These are phyloP conservation scores for Pseudogymnoascus sp. DNA, from an alignment of 2,329 filamentous ascomycete species.

Conservation along the genomic window DNA sequence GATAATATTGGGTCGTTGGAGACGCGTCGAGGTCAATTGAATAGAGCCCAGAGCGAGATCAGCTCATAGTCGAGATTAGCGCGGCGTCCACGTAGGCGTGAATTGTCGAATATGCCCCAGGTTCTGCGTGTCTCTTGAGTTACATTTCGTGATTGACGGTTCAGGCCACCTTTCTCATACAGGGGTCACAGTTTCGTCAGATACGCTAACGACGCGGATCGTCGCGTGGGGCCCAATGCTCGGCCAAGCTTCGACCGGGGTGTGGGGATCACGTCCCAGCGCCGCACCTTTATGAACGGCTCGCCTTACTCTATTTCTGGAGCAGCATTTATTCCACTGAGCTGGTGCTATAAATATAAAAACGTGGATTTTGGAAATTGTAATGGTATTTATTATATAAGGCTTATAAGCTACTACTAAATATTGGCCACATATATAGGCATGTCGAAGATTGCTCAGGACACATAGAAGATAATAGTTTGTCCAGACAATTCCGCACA, in stretches of 20 bases:
- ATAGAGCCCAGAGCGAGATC: neutral
- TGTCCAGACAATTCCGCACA: neutral
- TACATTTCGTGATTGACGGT: neutral
- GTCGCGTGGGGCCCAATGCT: neutral
- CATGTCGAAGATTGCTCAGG: neutral
- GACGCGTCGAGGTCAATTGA: conserved; percentile 1
- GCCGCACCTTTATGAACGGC: neutral
- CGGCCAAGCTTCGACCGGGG: neutral
- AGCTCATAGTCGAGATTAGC: conserved; percentile 2
- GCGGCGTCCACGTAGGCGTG: conserved; percentile 4
- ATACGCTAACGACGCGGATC: conserved; percentile 6
- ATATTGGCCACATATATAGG: conserved; percentile 1
- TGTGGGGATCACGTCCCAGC: neutral
- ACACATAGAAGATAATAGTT: neutral
- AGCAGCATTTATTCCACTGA: neutral
- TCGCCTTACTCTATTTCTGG: neutral
- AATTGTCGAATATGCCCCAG: conserved; percentile 1
- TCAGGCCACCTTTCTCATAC: conserved; percentile 8
- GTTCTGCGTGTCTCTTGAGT: neutral
- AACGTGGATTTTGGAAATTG: neutral
- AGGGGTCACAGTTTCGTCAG: neutral
- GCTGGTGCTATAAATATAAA: neutral
- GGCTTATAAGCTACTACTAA: neutral
- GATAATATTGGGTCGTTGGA: neutral
- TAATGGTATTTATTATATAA: conserved; percentile 2